Base-by-base conservation (phyloP, 1,284 basidiomycete genomes). In the Marasmius tenuissimus region DNA sequence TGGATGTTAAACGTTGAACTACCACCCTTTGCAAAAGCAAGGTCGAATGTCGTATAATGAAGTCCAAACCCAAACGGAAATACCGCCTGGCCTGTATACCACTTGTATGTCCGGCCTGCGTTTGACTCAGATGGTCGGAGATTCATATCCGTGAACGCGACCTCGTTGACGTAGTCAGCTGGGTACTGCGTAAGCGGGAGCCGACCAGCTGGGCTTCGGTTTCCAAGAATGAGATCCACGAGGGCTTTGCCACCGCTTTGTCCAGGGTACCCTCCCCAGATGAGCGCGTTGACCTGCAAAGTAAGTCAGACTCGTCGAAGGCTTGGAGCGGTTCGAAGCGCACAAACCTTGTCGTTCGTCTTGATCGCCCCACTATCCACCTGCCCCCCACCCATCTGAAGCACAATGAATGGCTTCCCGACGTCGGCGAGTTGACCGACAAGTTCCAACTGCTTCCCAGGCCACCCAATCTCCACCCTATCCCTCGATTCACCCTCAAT, bases 311-410 rank as follows among this genome's bases (percentile, higher is more conserved):
- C 37, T 10, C 14, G 49, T 20, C 54, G 35, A 22, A 14, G 20
- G 22, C 37, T 14, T 35, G 27, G 1, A 18, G 33, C 37, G 38
- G 62, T 45, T 5, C 4, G 45, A 42, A n/a, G 40, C 2, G 12
- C 2, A 42, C 78, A 62, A 51, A 84, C 83, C 54, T 72, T 73
- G 18, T 67, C 58, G 49, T 77, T 83, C 22, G 61, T 72, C 65
- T 84, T 83, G 60, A 86, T 68, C 12, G 69, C 70, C 3, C 78
- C 74, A 62, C 77, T 76, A 62, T 86, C 85, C 12, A 85, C 72
- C 67, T 86, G 84, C 3, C 83, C 83, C 20, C 82, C 85, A 42
- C 84, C 83, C 61, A 85, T 82, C 68, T 86, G 84, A 35, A 82
- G 65, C 38, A 85, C 80, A 47, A 86, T 70, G 3, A 85, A 68